Evolutionary conservation across 2,329 filamentous ascomycete species (phyloP).

Genomic region (Pseudogymnoascus sp.): DNA sequence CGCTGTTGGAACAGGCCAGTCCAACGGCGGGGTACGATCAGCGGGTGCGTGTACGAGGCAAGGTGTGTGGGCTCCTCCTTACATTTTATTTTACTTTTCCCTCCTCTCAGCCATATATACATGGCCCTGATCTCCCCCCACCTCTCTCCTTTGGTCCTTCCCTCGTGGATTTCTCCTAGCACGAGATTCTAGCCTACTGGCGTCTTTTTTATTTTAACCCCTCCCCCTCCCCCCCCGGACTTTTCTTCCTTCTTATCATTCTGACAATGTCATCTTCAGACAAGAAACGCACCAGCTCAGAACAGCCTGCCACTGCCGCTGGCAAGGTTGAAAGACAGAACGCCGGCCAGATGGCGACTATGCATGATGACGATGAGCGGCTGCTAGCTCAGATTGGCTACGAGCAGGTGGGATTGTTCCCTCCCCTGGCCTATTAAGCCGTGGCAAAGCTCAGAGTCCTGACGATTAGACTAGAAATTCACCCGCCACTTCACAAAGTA

Average conservation of each 20-base stretch:
- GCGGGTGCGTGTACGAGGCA: neutral
- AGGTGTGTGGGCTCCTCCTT: neutral
- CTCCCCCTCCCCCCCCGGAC: neutral
- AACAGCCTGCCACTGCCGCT: neutral
- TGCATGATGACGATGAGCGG: slow-evolving; percentile 50
- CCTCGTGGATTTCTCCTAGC: neutral
- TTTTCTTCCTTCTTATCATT: neutral
- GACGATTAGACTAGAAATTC: slow-evolving; percentile 40
- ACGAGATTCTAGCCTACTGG: neutral
- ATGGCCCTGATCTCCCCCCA: neutral
- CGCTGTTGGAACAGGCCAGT: neutral
- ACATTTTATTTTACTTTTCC: neutral
- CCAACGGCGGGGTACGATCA: slow-evolving; percentile 6
- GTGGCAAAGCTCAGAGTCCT: neutral
- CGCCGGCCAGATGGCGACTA: slow-evolving; percentile 37
- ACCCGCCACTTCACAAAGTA: slow-evolving; percentile 57
- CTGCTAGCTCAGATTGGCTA: slow-evolving; percentile 54
- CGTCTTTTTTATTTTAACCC: neutral
- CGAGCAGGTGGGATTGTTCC: slow-evolving; percentile 42
- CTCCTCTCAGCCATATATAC: neutral
- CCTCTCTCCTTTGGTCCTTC: neutral
- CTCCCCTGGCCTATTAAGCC: neutral
- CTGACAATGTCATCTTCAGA: slow-evolving; percentile 1
- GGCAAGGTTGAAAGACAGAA: neutral
- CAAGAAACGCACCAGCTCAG: neutral